Conservation (phyloP, 163 green algal species). For the Chlorella variabilis region DNA sequence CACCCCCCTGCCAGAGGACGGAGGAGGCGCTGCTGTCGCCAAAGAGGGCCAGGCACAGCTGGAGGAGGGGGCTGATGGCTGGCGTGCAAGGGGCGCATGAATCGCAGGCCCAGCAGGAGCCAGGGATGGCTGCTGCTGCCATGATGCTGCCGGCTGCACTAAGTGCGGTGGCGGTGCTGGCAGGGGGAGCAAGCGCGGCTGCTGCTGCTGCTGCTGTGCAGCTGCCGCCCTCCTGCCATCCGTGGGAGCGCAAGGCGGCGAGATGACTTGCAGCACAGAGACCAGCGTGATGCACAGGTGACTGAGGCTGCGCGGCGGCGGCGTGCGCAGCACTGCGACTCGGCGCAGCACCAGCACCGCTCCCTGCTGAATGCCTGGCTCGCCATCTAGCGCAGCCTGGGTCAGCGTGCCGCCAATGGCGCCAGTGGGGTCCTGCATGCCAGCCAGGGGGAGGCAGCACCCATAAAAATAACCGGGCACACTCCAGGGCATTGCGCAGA, state of each 20-base stretch:
- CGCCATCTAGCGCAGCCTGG: constrained; percentile 2
- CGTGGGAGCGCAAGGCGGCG: background rate
- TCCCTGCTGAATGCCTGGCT: constrained; percentile 17
- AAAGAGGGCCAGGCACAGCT: background rate
- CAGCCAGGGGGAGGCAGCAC: background rate
- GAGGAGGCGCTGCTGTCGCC: background rate
- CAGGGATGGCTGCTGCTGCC: background rate
- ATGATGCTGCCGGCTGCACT: background rate
- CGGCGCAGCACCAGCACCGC: constrained; percentile 25
- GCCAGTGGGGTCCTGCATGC: constrained; percentile 30
- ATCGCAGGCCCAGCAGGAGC: background rate
- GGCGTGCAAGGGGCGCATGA: background rate
- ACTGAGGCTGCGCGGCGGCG: constrained; percentile 9
- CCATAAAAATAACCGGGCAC: too few relatives aligned
- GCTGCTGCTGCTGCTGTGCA: background rate
- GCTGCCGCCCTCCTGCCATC: background rate
- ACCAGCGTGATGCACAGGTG: constrained; percentile 43
- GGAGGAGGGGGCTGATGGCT: constrained; percentile 5
- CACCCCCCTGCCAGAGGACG: background rate
- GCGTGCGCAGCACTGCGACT: constrained; percentile 39
- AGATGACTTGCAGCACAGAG: constrained; percentile 11
- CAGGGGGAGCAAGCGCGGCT: background rate
- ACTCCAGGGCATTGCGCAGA: too few relatives aligned
- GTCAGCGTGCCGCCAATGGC: constrained; percentile 34
- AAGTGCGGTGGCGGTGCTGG: constrained; percentile 8